Evolutionary conservation across 2,329 filamentous ascomycete genomes (phyloP), one percentile per base, ranked within the genome.

Genomic region (Calycina marina): DNA sequence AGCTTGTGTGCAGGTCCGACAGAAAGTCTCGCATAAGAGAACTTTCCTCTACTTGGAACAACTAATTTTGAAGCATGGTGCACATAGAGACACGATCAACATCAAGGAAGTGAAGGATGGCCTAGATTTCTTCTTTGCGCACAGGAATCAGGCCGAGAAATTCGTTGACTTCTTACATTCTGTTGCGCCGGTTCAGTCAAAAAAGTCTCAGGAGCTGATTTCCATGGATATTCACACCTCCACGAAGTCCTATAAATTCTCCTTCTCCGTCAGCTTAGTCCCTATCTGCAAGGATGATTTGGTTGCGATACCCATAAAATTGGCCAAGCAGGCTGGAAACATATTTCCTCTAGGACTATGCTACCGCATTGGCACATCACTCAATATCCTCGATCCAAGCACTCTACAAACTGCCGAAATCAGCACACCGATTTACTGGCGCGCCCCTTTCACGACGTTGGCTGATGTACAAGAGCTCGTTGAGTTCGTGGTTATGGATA

Each of bases 281-380:
- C 90, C 90, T 1, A 85, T 98, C 30, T 96, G 90, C 65, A 93
- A 94, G 57, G 90, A 98, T 48, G 90, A 98, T 52, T 64, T 98
- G 16, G 83, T 98, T n/a, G 86, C 83, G 2, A 62, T 98, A 20
- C 90, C 90, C 1, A 75, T 93, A 41, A 85, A 84, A 45, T 63
- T 96, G 37, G 90, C 90, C 10, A 90, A 85, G 55, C 73, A 77
- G 35, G 64, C 80, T 31, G 86, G 90, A 41, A 94, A 93, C 56
- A 93, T 96, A 47, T 70, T 75, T 2, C 90, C 90, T 3, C 63
- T 98, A 22, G 72, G 78, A 1, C 64, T 98, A 22, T 96, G 90
- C 63, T 72, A 86, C 56, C 72, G 81, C 44, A 76, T 98, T 34
- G 88, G 90, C 40, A 96, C 86, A 3, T 72, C 84, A 0, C 67